These are phyloP conservation scores for Apiotrichum montevideense DNA, from an alignment of 1,284 basidiomycete genomes.

Conservation along the genomic window DNA sequence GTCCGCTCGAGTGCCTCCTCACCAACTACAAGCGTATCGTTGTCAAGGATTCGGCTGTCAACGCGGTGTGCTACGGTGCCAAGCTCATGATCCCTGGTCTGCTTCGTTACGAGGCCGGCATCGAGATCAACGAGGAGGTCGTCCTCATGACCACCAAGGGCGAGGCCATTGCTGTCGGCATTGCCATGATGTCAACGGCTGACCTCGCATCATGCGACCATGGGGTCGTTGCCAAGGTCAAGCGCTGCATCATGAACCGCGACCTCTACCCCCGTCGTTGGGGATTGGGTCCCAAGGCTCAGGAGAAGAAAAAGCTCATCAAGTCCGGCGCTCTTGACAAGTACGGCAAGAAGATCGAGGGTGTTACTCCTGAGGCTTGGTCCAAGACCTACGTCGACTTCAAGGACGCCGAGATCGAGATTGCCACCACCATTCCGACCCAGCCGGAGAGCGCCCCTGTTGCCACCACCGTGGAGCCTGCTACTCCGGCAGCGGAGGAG, in stretches of 20 bases:
- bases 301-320: slow-evolving; percentile 97
- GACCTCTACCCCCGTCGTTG: slow-evolving; percentile 97
- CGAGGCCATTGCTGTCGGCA: slow-evolving; percentile 94
- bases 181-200: slow-evolving; percentile 98
- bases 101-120: slow-evolving; percentile 93
- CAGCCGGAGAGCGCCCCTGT: slow-evolving; percentile 27
- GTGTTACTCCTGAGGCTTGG: slow-evolving; percentile 87
- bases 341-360: slow-evolving; percentile 87
- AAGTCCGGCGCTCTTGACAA: slow-evolving; percentile 95
- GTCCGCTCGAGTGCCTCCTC: slow-evolving; percentile 88
- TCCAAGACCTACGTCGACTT: slow-evolving; percentile 91
- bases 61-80: slow-evolving; percentile 98
- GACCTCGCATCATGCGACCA: slow-evolving; percentile 98
- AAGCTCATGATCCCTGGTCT: slow-evolving; percentile 99
- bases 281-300: slow-evolving; percentile 93
- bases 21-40: slow-evolving; percentile 98
- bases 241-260: slow-evolving; percentile 99
- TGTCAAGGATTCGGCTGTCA: slow-evolving; percentile 98
- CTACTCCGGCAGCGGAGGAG: slow-evolving; percentile 47
- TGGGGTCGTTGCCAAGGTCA: slow-evolving; percentile 98
- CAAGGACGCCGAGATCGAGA: slow-evolving; percentile 40
- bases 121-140: slow-evolving; percentile 92
- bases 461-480: slow-evolving; percentile 27
- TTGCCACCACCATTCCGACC: slow-evolving; percentile 22
- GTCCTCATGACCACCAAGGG: slow-evolving; percentile 99